Percentiles rank a stretch among this genome's conserved stretches.
Conservation (phyloP, 805 yeast genomes). For the Sungouiozyma ichnusensis region DNA sequence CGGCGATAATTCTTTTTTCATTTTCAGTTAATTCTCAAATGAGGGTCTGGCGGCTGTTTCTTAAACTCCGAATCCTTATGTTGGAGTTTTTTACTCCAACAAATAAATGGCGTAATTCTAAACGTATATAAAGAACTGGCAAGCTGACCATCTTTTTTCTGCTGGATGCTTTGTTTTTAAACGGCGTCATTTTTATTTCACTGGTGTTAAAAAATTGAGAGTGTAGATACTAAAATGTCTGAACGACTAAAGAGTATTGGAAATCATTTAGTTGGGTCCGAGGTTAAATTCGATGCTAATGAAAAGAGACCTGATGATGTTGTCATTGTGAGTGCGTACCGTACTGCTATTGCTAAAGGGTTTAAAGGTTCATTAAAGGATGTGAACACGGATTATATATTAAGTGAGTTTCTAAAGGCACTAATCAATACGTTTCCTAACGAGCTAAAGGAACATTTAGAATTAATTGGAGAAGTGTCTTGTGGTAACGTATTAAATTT, state of each 20-base stretch:
- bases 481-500: slow-evolving; percentile 87
- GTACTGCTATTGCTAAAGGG: slow-evolving; percentile 85
- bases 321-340: slow-evolving; percentile 79
- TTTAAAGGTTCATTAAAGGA: slow-evolving; percentile 82
- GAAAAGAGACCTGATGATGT: slow-evolving; percentile 73
- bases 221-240: slow-evolving; percentile 12
- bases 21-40: neutral
- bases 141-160: neutral
- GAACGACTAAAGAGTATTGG: slow-evolving; percentile 23
- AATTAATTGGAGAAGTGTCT: slow-evolving; percentile 69
- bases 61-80: neutral
- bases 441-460: slow-evolving; percentile 36
- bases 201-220: neutral
- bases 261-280: slow-evolving; percentile 17
- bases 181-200: too few relatives aligned
- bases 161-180: neutral
- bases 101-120: neutral
- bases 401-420: slow-evolving; percentile 52
- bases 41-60: neutral
- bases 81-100: neutral
- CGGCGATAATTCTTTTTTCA: neutral
- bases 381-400: slow-evolving; percentile 67
- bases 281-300: neutral
- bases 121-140: neutral
- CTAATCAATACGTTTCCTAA: slow-evolving; percentile 42